Evolutionary conservation across 495 filamentous ascomycete species (phyloP), one percentile per base, ranked within the genome.

Genomic region (Trichoderma virens): DNA sequence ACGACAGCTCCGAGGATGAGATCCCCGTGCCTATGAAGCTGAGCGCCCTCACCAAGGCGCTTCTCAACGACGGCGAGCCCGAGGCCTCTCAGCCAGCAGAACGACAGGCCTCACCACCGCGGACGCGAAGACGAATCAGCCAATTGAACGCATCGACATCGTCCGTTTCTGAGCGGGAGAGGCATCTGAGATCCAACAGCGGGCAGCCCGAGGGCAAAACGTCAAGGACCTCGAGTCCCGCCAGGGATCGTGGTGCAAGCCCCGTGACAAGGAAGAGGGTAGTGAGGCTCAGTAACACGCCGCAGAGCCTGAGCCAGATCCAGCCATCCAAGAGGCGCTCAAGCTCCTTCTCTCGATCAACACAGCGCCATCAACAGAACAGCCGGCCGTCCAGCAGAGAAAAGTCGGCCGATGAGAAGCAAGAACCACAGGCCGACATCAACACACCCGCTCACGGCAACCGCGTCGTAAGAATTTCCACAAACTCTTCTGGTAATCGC

Each of bases 1-100:
- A 76, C 61, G 89, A 92, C 69, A 92, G 88, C 75, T 91, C 89
- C 20, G 90, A 93, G 69, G 89, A 91, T 64, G 86, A 88, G 67
- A 79, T 83, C 8, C 84, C 83, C 25, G 79, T 86, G 28, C 88
- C 88, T 65, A 89, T 90, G 74, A 90, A 89, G 72, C 86, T 91
- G 69, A 92, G 89, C 69, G 90, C 90, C 38, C 82, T 89, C 39
- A 90, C 89, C 9, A 91, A 91, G 68, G 89, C 88, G 27, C 76
- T 93, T 14, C 76, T 93, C 7, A 85, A 88, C 63, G 87, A 87
- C 67, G 84, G 85, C 60, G 83, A 82, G 14, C 72, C 82, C 63
- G 65, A 74, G 45, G 80, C 59, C 75, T 84, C 59, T 83, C 78
- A 85, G 65, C 67, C 74, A 13, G 74, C 80, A 18, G 80, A 79